A percentile compares a stretch with the other conserved stretches of the same genome.
These are phyloP conservation scores for Stagonosporopsis vannaccii DNA, from an alignment of 2,329 filamentous ascomycete species.

Conservation along the genomic window DNA sequence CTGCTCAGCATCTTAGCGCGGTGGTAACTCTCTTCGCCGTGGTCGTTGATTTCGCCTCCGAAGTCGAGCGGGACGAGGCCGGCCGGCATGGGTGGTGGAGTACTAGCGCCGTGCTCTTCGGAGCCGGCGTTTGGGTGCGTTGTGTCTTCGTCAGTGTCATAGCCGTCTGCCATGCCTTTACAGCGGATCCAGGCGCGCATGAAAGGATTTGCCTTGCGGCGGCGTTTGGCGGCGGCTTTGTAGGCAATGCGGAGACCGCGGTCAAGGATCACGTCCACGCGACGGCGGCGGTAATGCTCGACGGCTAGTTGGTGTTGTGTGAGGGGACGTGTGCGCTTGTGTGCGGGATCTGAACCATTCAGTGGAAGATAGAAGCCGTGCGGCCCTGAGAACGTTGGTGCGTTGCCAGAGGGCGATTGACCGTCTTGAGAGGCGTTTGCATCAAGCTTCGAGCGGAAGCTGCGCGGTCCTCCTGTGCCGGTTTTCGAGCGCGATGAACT, in stretches of 20 bases:
- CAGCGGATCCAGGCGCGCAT: constrained; percentile 71
- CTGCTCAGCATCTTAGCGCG: constrained; percentile 72
- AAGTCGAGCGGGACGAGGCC: constrained; percentile 68
- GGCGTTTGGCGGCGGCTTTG: constrained; percentile 66
- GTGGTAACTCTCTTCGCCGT: constrained; percentile 74
- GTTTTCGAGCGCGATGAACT: constrained; percentile 56
- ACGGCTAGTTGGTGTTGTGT: constrained; percentile 85
- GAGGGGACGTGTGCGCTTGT: constrained; percentile 71
- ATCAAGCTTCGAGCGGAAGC: constrained; percentile 48
- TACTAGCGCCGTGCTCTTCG: constrained; percentile 38
- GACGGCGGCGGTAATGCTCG: constrained; percentile 77
- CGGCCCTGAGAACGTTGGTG: constrained; percentile 58
- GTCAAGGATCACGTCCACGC: constrained; percentile 83
- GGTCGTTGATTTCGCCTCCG: constrained; percentile 70
- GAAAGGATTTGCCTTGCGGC: constrained; percentile 71
- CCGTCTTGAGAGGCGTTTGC: constrained; percentile 41
- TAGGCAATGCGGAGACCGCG: constrained; percentile 74
- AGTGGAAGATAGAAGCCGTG: constrained; percentile 59
- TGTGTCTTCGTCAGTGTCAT: constrained; percentile 55
- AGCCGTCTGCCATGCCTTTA: constrained; percentile 55
- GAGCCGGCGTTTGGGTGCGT: constrained; percentile 45
- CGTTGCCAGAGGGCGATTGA: constrained; percentile 42
- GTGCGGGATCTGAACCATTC: constrained; percentile 56
- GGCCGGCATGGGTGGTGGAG: constrained; percentile 46
- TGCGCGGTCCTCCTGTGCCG: constrained; percentile 30